Base-by-base conservation (phyloP, 2,329 filamentous ascomycete genomes). In the Sphaerulina musiva region DNA sequence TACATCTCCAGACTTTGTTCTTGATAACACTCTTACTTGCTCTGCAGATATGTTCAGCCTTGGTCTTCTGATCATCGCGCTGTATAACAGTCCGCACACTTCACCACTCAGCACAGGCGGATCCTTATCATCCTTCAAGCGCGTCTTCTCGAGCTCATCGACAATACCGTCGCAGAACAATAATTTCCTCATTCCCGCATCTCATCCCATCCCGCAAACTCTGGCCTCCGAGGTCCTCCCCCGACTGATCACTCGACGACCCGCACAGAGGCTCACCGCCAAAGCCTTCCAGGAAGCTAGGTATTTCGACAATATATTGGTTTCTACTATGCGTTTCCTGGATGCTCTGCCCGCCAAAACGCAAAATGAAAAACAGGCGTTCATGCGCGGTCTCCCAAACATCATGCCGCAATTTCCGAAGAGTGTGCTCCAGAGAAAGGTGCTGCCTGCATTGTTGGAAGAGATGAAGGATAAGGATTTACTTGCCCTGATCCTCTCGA, bases 231-330 rank as follows among this genome's bases (percentile, higher is more conserved):
- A 86, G 58, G 86, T 97, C 0, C 74, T 98, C 3, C 90, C 93
- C 2, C 80, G 86, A 26, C 80, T 98, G 43, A 91, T 98, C 54
- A 93, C 92, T 0, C 80, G 93, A 59, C 79, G 90, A 52, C 89
- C 93, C 2, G 89, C 90, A 2, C 88, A 95, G 68, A 82, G 93
- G 43, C 81, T 97, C 75, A 90, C 84, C 26, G 90, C 92, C 4
- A 83, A 82, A 51, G 92, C 95, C 64, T 97, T 98, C 63, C 93
- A 98, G 68, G 83, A 96, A 70, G 95, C 90, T 66, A 85, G 89
- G 61, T 98, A 95, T 69, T 98, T 98, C 68, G 90, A 98, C 72
- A 98, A 97, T 66, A 88, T 97, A 44, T 78, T 98, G 4, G 89
- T 98, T 20, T 95, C 91, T 0, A 96, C 93, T 0, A 95, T 98